These are phyloP conservation scores for Aspergillus carlsbadensis DNA, from an alignment of 495 filamentous ascomycete genomes.

Conservation along the genomic window DNA sequence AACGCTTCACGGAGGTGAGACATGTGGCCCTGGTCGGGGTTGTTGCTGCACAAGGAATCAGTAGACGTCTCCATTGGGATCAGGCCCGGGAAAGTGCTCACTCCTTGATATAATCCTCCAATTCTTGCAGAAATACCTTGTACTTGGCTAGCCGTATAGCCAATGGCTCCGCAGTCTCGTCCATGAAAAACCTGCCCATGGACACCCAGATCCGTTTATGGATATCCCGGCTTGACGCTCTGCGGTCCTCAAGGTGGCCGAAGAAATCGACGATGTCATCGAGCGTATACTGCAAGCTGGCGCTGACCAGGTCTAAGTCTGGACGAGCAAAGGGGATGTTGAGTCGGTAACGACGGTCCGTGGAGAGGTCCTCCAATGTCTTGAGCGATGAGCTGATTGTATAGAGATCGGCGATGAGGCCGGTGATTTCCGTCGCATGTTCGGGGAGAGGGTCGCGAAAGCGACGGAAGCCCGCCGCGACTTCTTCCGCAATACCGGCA, in stretches of 20 bases:
- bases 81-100: conserved; percentile 29
- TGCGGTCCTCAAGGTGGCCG: conserved; percentile 39
- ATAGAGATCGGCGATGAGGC: conserved; percentile 54
- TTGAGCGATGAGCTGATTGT: conserved; percentile 51
- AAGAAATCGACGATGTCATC: conserved; percentile 54
- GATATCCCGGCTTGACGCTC: conserved; percentile 31
- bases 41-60: conserved; percentile 26
- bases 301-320: conserved; percentile 45
- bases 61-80: not conserved
- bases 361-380: conserved; percentile 40
- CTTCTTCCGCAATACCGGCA: conserved; percentile 52
- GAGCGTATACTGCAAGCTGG: conserved; percentile 53
- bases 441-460: conserved; percentile 55
- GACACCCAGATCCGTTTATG: conserved; percentile 55
- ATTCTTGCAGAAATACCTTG: conserved; percentile 47
- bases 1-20: conserved; percentile 34
- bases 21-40: conserved; percentile 28
- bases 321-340: conserved; percentile 33
- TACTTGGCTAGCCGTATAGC: conserved; percentile 54
- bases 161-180: conserved; percentile 50
- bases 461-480: conserved; percentile 49
- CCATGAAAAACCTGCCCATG: conserved; percentile 47
- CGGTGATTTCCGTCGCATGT: conserved; percentile 53
- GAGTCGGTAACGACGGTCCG: conserved; percentile 31
- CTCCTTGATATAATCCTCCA: conserved; percentile 48